Conservation (phyloP, 164 flowering plant species). For the Kingdonia uniflora region DNA sequence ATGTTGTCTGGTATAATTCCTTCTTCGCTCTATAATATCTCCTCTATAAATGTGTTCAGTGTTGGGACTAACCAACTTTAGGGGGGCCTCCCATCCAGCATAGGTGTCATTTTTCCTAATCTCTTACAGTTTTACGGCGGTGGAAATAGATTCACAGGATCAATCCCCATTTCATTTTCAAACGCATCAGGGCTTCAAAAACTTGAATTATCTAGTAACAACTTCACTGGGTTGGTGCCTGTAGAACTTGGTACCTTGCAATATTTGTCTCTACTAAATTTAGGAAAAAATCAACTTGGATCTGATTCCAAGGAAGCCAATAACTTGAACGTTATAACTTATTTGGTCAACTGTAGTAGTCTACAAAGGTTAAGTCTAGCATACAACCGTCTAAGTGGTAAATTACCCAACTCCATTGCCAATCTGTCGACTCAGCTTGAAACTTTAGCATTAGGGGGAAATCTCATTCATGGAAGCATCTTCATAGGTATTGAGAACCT, state of each 20-base stretch:
- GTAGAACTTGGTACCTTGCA: neutral
- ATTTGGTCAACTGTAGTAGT: constrained; percentile 4
- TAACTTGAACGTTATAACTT: constrained; percentile 4
- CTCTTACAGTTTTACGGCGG: neutral
- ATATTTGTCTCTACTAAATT: neutral
- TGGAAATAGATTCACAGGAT: neutral
- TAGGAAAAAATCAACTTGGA: constrained; percentile 1
- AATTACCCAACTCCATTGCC: constrained; percentile 4
- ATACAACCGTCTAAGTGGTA: neutral
- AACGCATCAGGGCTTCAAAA: neutral
- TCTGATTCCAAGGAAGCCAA: neutral
- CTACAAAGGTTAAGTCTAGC: neutral
- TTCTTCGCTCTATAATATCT: neutral
- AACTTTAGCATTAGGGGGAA: neutral
- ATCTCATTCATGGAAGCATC: constrained; percentile 3
- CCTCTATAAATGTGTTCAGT: neutral
- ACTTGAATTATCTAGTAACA: neutral
- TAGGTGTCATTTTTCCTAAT: neutral
- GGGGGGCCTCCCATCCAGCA: neutral
- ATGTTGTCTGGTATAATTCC: neutral
- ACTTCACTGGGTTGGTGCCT: neutral
- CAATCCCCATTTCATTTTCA: neutral
- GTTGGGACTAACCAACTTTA: neutral
- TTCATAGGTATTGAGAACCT: constrained; percentile 6
- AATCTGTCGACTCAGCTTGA: constrained; percentile 2